These are phyloP conservation scores for Venturia pyrina DNA, from an alignment of 2,329 filamentous ascomycete species.

Conservation along the genomic window DNA sequence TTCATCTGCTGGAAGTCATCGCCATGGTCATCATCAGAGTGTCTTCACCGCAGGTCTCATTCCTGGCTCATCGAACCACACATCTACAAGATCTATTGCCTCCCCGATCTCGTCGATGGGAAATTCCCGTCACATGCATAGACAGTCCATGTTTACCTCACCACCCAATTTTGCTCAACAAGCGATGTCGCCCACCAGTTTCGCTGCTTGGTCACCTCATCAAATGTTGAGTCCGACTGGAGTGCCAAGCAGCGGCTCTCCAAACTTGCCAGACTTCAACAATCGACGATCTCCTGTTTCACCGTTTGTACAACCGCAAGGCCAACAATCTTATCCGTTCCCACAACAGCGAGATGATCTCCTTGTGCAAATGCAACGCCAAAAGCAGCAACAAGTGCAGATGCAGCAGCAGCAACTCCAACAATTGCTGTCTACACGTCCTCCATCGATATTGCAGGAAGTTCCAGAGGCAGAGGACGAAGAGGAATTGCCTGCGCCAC, in stretches of 20 bases:
- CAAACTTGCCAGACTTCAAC: conserved; percentile 24
- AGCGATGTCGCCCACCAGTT: conserved; percentile 40
- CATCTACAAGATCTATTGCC: conserved; percentile 51
- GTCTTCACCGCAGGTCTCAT: conserved; percentile 39
- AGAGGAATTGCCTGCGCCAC: conserved; percentile 24
- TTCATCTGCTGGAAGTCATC: conserved; percentile 65
- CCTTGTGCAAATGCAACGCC: conserved; percentile 36
- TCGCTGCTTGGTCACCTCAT: conserved; percentile 32
- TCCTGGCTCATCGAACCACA: conserved; percentile 47
- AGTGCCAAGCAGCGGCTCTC: conserved; percentile 33
- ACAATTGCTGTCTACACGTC: conserved; percentile 34
- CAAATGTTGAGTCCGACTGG: conserved; percentile 27
- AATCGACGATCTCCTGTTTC: conserved; percentile 42
- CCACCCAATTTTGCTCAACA: conserved; percentile 58
- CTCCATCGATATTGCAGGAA: conserved; percentile 49
- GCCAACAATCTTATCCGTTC: conserved; percentile 31
- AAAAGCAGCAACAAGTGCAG: conserved; percentile 42
- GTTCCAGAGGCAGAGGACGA: conserved; percentile 67
- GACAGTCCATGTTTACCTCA: conserved; percentile 58
- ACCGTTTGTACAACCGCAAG: conserved; percentile 44
- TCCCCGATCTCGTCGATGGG: conserved; percentile 64
- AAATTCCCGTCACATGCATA: conserved; percentile 49
- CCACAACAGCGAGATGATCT: conserved; percentile 27
- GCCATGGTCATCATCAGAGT: conserved; percentile 44
- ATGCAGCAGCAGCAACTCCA: conserved; percentile 37